These are phyloP conservation scores for Discostella stelligeroides DNA, from an alignment of 108 stramenopile species.

Conservation along the genomic window DNA sequence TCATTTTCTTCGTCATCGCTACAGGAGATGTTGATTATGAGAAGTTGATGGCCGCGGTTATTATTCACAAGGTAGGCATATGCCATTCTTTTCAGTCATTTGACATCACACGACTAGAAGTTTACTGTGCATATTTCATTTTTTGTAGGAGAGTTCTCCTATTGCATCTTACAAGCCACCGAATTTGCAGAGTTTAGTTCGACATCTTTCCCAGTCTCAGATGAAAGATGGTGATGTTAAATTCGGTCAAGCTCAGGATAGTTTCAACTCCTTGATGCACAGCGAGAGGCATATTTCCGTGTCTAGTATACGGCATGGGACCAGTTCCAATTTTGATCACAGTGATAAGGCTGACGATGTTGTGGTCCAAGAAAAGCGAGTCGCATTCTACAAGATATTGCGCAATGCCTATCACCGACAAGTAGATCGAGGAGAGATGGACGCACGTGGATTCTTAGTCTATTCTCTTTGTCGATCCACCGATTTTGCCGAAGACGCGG, in stretches of 20 bases:
- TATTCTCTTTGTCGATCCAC: no score
- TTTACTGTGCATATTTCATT: not conserved
- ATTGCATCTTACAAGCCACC: constrained; percentile 52
- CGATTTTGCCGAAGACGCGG: constrained; percentile 28
- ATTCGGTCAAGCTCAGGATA: no score
- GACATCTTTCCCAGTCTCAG: constrained; percentile 38
- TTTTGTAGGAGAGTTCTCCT: constrained; percentile 21
- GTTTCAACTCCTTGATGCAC: no score
- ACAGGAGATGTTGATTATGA: constrained; percentile 44
- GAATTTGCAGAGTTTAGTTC: constrained; percentile 48
- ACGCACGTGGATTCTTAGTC: constrained; percentile 33
- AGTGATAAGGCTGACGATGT: not conserved
- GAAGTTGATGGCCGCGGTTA: constrained; percentile 55
- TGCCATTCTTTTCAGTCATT: not conserved
- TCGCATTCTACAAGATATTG: constrained; percentile 38
- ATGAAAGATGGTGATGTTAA: not conserved
- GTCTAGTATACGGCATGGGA: not conserved
- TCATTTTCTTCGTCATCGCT: not conserved
- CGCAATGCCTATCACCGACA: constrained; percentile 34
- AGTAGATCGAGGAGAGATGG: constrained; percentile 43
- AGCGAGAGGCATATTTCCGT: not conserved
- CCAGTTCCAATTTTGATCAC: not conserved
- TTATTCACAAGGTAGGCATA: constrained; percentile 47
- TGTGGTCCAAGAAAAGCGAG: constrained; percentile 6
- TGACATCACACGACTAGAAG: not conserved